Evolutionary conservation across 495 filamentous ascomycete species (phyloP).

Genomic region (Chaetomidium leptoderma): DNA sequence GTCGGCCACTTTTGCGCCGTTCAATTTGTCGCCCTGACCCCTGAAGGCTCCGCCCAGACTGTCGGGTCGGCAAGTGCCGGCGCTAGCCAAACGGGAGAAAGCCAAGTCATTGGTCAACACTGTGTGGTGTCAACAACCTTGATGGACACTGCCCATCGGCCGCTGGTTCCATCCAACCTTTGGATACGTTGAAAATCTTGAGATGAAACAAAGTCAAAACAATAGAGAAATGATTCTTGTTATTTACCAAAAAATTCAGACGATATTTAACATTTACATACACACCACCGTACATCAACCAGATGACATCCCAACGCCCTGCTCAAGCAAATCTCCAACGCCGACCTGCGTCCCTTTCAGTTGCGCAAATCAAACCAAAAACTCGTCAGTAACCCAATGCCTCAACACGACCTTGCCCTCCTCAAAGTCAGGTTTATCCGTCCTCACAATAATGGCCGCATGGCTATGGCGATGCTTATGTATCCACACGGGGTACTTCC

Average conservation of each 20-base stretch:
- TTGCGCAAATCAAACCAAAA: slow-evolving; percentile 38
- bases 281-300: no score
- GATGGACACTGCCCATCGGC: not conserved
- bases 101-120: not conserved
- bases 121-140: not conserved
- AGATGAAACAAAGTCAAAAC: no score
- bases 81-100: not conserved
- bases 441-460: slow-evolving; percentile 83
- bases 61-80: not conserved
- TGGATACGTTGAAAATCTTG: no score
- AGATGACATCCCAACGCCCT: not conserved
- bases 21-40: not conserved
- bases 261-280: no score
- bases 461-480: slow-evolving; percentile 76
- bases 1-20: not conserved
- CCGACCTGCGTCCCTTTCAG: no score
- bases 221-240: no score
- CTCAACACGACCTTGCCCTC: slow-evolving; percentile 75
- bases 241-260: no score
- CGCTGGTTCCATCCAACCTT: no score
- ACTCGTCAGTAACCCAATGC: slow-evolving; percentile 77
- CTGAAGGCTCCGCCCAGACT: not conserved
- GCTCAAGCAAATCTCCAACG: not conserved
- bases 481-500: slow-evolving; percentile 83
- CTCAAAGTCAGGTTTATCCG: slow-evolving; percentile 54